Percentiles rank a stretch among this genome's conserved stretches.
phyloP scores from a whole-genome alignment of 2,329 filamentous ascomycete genomes.

The Arachnomyces sp. region DNA sequence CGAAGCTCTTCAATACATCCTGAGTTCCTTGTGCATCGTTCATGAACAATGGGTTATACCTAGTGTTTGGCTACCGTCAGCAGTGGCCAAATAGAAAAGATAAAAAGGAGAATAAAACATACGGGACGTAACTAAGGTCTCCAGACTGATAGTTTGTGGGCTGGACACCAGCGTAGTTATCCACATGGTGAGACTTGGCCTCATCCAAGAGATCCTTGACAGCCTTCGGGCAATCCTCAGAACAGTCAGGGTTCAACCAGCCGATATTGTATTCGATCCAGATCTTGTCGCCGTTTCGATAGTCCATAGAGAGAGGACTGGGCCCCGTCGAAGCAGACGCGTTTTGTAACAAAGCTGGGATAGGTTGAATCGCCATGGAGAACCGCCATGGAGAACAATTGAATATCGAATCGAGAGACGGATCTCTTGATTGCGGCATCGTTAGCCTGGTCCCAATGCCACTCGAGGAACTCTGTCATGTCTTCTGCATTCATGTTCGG shows the following conservation, averaged over 20 bases:
- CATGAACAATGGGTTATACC: constrained; percentile 40
- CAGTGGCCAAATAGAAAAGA: too few species aligned
- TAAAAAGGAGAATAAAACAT: too few species aligned
- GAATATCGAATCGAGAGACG: constrained; percentile 16
- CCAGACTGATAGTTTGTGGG: constrained; percentile 27
- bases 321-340: constrained; percentile 25
- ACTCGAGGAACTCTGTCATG: constrained; percentile 20
- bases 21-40: constrained; percentile 39
- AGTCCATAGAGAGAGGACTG: constrained; percentile 31
- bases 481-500: constrained; percentile 22
- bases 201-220: constrained; percentile 32
- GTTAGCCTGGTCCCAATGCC: constrained; percentile 27
- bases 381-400: constrained; percentile 25
- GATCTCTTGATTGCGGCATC: constrained; percentile 21
- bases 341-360: constrained; percentile 29
- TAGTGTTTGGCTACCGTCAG: constrained; percentile 4
- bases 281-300: constrained; percentile 35
- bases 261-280: constrained; percentile 41
- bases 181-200: constrained; percentile 12
- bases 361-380: constrained; percentile 31
- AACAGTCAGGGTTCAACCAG: constrained; percentile 27
- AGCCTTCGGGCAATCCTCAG: constrained; percentile 30
- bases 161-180: constrained; percentile 28
- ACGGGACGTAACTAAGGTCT: constrained; percentile 8
- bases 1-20: constrained; percentile 37